These are phyloP conservation scores for Puccinellia tenuiflora DNA, from an alignment of 176 grass and related monocot genomes.

Conservation along the genomic window DNA sequence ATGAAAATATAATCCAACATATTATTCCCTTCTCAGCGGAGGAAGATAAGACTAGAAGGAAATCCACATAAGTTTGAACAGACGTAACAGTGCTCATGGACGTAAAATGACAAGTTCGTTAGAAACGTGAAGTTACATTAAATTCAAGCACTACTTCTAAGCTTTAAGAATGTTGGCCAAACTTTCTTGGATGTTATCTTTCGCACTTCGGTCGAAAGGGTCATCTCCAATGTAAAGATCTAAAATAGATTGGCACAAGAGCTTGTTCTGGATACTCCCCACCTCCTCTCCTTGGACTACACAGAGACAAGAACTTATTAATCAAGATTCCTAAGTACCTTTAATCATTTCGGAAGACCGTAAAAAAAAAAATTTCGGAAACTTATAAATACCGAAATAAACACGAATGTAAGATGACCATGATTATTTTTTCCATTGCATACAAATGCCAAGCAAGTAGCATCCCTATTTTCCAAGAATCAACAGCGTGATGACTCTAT, in stretches of 20 bases:
- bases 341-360: too few relatives aligned
- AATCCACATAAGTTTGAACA: not conserved
- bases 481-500: not conserved
- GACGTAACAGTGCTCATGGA: not conserved
- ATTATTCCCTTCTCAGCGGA: not conserved
- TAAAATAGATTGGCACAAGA: conserved; percentile 73
- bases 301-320: not conserved
- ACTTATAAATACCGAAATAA: not conserved
- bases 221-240: conserved; percentile 95
- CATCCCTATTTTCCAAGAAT: not conserved
- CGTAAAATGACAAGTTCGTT: not conserved
- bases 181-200: conserved; percentile 59
- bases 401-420: not conserved
- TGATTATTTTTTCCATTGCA: not conserved
- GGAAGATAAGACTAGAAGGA: not conserved
- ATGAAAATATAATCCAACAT: not conserved
- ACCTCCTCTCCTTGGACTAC: conserved; percentile 65
- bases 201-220: conserved; percentile 71
- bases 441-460: not conserved
- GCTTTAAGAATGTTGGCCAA: conserved; percentile 46
- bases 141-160: not conserved
- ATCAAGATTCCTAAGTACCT: not conserved
- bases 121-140: not conserved
- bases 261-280: conserved; percentile 76
- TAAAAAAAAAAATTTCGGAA: not conserved